Conservation (phyloP, 2,329 filamentous ascomycete genomes). For the Arthrinium puccinioides region DNA sequence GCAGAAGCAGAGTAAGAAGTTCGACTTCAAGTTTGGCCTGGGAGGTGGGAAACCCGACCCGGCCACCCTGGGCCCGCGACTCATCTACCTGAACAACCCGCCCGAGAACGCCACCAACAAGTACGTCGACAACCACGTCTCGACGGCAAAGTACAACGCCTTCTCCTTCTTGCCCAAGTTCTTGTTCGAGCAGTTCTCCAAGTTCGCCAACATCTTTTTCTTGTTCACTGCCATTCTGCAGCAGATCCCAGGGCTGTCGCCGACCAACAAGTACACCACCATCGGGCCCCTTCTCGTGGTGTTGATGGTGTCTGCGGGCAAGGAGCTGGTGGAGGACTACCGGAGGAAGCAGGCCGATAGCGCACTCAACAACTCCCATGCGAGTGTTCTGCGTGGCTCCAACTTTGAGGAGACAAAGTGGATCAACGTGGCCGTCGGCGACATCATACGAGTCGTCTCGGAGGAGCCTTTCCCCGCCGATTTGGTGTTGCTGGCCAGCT, state of each 20-base stretch:
- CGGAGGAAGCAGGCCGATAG: conserved; percentile 82
- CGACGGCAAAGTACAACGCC: conserved; percentile 94
- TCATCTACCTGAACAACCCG: conserved; percentile 94
- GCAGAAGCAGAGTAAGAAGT: conserved; percentile 47
- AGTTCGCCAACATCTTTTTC: conserved; percentile 99
- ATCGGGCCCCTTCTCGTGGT: conserved; percentile 91
- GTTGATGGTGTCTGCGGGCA: conserved; percentile 86
- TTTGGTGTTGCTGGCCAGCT: conserved; percentile 84
- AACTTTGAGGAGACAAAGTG: conserved; percentile 82
- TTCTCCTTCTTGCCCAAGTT: conserved; percentile 95
- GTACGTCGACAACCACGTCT: conserved; percentile 94
- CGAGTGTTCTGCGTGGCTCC: conserved; percentile 75
- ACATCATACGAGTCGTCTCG: conserved; percentile 87
- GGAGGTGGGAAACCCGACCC: conserved; percentile 79
- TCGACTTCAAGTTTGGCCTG: conserved; percentile 89
- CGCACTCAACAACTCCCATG: conserved; percentile 79
- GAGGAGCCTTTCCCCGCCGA: conserved; percentile 95
- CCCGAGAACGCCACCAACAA: conserved; percentile 85
- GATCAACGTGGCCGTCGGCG: conserved; percentile 88
- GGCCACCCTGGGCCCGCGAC: conserved; percentile 80
- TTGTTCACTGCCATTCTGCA: conserved; percentile 91
- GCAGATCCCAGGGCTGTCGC: conserved; percentile 90
- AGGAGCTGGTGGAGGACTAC: conserved; percentile 91
- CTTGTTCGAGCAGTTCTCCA: conserved; percentile 95
- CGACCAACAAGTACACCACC: conserved; percentile 92